Percentiles rank a stretch among this genome's conserved stretches.
Evolutionary conservation across 139 green algal species (phyloP).

Genomic region (Chlamydomonas incerta): DNA sequence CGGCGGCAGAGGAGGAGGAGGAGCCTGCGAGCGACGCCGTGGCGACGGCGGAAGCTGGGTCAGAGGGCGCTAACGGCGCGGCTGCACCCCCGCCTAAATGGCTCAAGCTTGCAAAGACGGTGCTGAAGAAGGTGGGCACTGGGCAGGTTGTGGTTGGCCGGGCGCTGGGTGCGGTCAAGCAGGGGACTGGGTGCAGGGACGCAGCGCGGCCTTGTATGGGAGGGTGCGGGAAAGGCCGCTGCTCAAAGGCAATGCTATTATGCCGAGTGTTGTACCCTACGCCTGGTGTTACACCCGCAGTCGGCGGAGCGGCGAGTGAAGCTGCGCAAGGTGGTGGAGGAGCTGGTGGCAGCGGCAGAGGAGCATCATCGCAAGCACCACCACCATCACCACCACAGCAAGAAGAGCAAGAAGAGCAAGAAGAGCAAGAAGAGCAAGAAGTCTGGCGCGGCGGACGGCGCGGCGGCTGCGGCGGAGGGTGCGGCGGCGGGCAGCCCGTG

Average conservation of each 20-base stretch:
- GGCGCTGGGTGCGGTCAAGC: too few relatives aligned
- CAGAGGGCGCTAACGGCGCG: too few relatives aligned
- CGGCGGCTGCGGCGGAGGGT: neutral
- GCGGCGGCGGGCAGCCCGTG: conserved; percentile 4
- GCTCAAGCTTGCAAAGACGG: conserved; percentile 13
- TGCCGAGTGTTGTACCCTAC: too few relatives aligned
- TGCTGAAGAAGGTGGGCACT: conserved; percentile 8
- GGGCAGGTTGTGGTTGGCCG: too few relatives aligned
- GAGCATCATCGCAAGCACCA: conserved; percentile 27
- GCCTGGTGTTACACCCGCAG: neutral
- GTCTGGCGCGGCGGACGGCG: neutral
- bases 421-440: neutral
- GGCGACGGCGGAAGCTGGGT: neutral
- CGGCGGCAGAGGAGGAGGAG: neutral
- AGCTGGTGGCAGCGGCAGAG: conserved; percentile 31
- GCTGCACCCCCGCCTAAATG: conserved; percentile 19
- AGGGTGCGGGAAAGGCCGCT: too few relatives aligned
- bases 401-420: neutral
- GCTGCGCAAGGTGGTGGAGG: conserved; percentile 20
- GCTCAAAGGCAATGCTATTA: too few relatives aligned
- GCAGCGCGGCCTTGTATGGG: too few relatives aligned
- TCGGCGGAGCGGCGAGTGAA: conserved; percentile 22
- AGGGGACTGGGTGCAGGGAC: too few relatives aligned
- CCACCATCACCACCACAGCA: neutral
- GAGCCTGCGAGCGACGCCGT: neutral